Evolutionary conservation across 1,139 yeast genomes (phyloP), one percentile per base, ranked within the genome.

Genomic region (Suhomyces guaymorum): DNA sequence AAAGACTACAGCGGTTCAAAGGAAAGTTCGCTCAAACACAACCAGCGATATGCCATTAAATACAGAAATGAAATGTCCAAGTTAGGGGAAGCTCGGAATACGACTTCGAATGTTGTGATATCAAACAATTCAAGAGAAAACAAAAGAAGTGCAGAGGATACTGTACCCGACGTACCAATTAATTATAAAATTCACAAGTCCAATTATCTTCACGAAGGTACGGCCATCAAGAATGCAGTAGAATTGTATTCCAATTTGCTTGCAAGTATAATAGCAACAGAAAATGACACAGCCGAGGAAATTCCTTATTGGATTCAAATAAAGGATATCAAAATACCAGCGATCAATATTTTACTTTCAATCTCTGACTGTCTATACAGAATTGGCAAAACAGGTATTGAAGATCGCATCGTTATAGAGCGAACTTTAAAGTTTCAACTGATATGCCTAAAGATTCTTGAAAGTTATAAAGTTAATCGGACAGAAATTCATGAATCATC

Each of bases 41-140:
- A 48, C 17, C 26, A 36, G 10, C 42, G 37, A 25, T 48, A 48
- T 31, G 19, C 33, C 8, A 17, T 41, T 10, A 48, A 47, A 23
- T 46, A 35, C 23, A 21, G 22, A n/a, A 28, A 21, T 11, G 46
- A 41, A 27, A 17, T 26, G 13, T n/a, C n/a, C n/a, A n/a, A n/a
- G n/a, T n/a, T n/a, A n/a, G n/a, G n/a, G n/a, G n/a, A n/a, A n/a
- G n/a, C n/a, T n/a, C n/a, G n/a, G n/a, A n/a, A n/a, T n/a, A n/a
- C n/a, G n/a, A n/a, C n/a, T n/a, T n/a, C n/a, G n/a, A n/a, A n/a
- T n/a, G n/a, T n/a, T n/a, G n/a, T n/a, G n/a, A n/a, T n/a, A n/a
- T n/a, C n/a, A n/a, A n/a, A n/a, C n/a, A n/a, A n/a, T n/a, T n/a
- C n/a, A n/a, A n/a, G n/a, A n/a, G n/a, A n/a, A n/a, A n/a, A n/a